Conservation (phyloP, 331 rosid genomes). For the Rhamnella rubrinervis region DNA sequence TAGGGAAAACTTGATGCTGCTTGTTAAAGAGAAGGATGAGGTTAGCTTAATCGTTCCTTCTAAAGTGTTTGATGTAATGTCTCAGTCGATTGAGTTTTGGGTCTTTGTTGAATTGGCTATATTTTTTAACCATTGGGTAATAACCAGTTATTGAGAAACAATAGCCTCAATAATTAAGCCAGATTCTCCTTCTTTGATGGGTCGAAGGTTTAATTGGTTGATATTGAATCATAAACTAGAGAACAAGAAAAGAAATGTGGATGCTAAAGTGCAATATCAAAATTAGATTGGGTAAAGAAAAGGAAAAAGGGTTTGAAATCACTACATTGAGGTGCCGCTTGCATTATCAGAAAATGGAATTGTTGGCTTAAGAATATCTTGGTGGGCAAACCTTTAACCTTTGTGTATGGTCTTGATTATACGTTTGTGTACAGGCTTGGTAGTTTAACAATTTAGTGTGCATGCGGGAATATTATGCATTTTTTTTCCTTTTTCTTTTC, state of each 20-base stretch:
- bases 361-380: not conserved
- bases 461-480: not conserved
- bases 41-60: conserved; percentile 29
- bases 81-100: not conserved
- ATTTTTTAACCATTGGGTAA: not conserved
- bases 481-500: not conserved
- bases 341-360: too few species aligned
- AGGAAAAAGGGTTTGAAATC: too few species aligned
- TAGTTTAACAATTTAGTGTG: too few species aligned
- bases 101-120: conserved; percentile 17
- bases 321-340: too few species aligned
- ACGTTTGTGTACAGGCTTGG: too few species aligned
- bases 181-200: not conserved
- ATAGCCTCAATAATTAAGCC: not conserved
- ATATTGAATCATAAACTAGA: too few species aligned
- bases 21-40: conserved; percentile 56
- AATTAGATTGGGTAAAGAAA: too few species aligned
- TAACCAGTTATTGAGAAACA: not conserved
- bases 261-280: too few species aligned
- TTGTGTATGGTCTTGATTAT: not conserved
- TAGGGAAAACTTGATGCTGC: conserved; percentile 28
- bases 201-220: too few species aligned
- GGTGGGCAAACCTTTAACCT: not conserved
- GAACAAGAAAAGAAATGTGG: too few species aligned
- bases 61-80: conserved; percentile 2